Conservation (phyloP, 805 yeast genomes). For the Debaryomyces castellii region DNA sequence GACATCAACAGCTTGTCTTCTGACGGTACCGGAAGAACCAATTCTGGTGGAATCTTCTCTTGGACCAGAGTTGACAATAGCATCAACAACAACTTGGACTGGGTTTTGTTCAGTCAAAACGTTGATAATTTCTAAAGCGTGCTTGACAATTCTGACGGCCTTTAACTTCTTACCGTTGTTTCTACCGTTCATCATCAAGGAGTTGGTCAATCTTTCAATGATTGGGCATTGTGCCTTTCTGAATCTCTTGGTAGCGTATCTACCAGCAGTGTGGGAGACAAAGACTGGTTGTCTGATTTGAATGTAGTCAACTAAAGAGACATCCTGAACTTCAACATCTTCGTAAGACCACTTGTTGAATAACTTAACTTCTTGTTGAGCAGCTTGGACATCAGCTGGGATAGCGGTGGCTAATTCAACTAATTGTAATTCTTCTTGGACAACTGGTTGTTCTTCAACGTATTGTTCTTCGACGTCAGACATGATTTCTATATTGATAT, state of each 20-base stretch:
- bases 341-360: conserved; percentile 99
- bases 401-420: conserved; percentile 92
- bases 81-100: conserved; percentile 97
- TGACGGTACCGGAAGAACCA: conserved; percentile 99
- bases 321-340: conserved; percentile 96
- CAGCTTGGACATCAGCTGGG: conserved; percentile 95
- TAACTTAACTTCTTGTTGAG: conserved; percentile 93
- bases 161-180: conserved; percentile 99
- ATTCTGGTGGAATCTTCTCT: conserved; percentile 99
- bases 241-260: conserved; percentile 99
- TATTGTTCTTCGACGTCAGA: conserved; percentile 80
- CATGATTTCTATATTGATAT: conserved; percentile 51
- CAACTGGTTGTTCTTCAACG: conserved; percentile 65
- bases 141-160: conserved; percentile 99
- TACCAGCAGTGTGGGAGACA: conserved; percentile 99
- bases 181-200: conserved; percentile 99
- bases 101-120: conserved; percentile 99
- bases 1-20: conserved; percentile 99
- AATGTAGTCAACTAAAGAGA: conserved; percentile 96
- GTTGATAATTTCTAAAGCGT: conserved; percentile 96
- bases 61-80: conserved; percentile 99
- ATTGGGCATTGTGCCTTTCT: conserved; percentile 99
- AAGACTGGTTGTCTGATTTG: conserved; percentile 97
- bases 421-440: conserved; percentile 79
- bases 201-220: conserved; percentile 98